Base-by-base conservation (phyloP, 1,284 basidiomycete species). In the Ganoderma leucocontextum region DNA sequence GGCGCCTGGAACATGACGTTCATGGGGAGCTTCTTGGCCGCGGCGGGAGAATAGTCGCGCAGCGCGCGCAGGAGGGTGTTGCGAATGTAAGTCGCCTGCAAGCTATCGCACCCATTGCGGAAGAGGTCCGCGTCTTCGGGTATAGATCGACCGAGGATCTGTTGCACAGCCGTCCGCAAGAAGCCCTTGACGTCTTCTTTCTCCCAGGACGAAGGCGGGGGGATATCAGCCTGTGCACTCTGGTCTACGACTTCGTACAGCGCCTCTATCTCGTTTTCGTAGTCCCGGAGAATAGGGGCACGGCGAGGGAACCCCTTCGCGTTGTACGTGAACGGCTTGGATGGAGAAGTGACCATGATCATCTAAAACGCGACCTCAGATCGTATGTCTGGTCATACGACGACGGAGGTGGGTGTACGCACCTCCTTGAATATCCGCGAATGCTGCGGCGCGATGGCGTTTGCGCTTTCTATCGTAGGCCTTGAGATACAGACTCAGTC, bases 361-460 rank as follows among this genome's bases (percentile, higher is more conserved):
- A 81, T 80, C 80, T 80, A 22, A 9, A 33, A 60, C 57, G 25
- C 13, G 29, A n/a, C 6, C 25, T 64, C 58, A 49, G 22, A 29
- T 7, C 22, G 15, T 61, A 15, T 1, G 9, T 41, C 19, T 33
- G 12, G 22, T 57, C 4, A 42, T 15, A 25, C 33, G 25, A 49
- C 29, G 49, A 62, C 15, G 29, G 17, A 25, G 25, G 9, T 39
- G 60, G 5, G 22, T 9, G n/a, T n/a, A 33, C 64, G 29, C n/a
- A 77, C 77, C 74, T 77, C 76, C 58, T 77, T 84, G 75, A 83
- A 83, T 17, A 84, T 73, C 47, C 83, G 75, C 17, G 82, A 82
- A 58, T 84, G 82, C 53, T 80, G 77, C 1, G 83, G 82, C 12
- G 80, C 80, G 39, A 75, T 79, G 6, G 71, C 69, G 64, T 83